phyloP scores from a whole-genome alignment of 148 eudicot genomes.

The Rhododendron griersonianum region DNA sequence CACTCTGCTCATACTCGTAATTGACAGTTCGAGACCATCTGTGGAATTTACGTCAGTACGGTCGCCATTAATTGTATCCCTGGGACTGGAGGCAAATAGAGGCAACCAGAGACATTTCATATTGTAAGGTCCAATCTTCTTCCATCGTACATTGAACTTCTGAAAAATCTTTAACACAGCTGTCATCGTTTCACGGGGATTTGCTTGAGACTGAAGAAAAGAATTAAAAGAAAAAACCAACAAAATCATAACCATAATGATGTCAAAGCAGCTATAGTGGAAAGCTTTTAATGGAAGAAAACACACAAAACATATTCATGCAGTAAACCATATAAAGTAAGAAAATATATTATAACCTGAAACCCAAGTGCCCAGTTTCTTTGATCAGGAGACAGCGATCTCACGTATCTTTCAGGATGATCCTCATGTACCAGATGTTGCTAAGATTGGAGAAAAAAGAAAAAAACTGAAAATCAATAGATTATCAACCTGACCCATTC shows the following conservation, averaged over 20 bases:
- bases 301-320: background rate
- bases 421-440: conserved; percentile 6
- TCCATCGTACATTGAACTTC: background rate
- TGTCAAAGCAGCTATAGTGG: background rate
- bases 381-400: conserved; percentile 13
- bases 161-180: background rate
- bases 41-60: background rate
- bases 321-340: background rate
- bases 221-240: background rate
- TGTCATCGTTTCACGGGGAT: background rate
- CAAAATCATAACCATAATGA: background rate
- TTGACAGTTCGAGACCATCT: background rate
- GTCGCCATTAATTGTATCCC: background rate
- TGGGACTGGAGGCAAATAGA: background rate
- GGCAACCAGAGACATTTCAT: conserved; percentile 28
- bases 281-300: background rate
- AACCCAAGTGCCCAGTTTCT: conserved; percentile 28
- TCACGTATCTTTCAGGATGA: conserved; percentile 7
- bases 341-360: conserved; percentile 5
- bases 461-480: background rate
- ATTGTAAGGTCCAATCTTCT: conserved; percentile 2
- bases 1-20: background rate
- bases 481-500: background rate
- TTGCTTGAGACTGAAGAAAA: background rate
- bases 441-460: background rate